A percentile compares a stretch with the other conserved stretches of the same genome.
These are phyloP conservation scores for Apostasia ramifera DNA, from an alignment of 106 monocot species.

Conservation along the genomic window DNA sequence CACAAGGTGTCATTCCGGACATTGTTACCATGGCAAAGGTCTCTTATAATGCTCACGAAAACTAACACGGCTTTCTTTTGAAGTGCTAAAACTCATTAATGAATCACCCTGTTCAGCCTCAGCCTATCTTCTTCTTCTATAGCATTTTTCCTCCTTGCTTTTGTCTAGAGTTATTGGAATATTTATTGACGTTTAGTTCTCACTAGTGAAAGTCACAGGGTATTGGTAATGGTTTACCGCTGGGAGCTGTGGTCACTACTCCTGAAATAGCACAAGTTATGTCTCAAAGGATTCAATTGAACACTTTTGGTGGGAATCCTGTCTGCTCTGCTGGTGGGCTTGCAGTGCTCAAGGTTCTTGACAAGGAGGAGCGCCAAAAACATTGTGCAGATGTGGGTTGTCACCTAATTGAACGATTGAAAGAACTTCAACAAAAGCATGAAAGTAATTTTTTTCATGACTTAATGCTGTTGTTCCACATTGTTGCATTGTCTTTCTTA, in stretches of 20 bases:
- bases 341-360: conserved; percentile 83
- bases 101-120: not conserved
- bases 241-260: conserved; percentile 96
- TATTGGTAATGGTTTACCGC: conserved; percentile 93
- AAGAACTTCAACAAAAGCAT: conserved; percentile 69
- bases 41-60: not conserved
- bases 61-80: not conserved
- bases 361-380: conserved; percentile 84
- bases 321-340: conserved; percentile 90
- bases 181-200: not conserved
- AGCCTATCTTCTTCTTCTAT: too few species aligned
- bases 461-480: not conserved
- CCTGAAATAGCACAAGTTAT: conserved; percentile 91
- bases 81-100: conserved; percentile 1
- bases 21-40: conserved; percentile 99
- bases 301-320: conserved; percentile 96
- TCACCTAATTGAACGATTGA: conserved; percentile 66
- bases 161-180: too few species aligned
- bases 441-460: conserved; percentile 45
- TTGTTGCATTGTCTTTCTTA: too few species aligned
- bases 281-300: conserved; percentile 86
- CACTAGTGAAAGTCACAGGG: conserved; percentile 34
- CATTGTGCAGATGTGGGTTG: conserved; percentile 81
- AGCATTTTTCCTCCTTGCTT: not conserved
- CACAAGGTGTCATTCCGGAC: conserved; percentile 87